Base-by-base conservation (phyloP, 1,139 yeast genomes). In the Maudiozyma humilis region DNA sequence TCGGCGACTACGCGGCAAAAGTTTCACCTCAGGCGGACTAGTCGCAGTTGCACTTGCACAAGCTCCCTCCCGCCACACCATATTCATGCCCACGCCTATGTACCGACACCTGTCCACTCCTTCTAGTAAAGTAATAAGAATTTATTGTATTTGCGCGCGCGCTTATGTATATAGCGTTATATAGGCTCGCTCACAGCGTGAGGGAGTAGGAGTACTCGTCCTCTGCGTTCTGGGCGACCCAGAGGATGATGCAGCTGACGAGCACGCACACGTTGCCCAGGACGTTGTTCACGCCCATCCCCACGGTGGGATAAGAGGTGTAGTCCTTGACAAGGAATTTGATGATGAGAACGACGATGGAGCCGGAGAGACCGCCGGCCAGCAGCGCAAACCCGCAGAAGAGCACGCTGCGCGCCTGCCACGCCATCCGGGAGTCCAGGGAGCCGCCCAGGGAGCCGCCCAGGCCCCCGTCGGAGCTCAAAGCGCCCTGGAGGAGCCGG, bases 351-450 rank as follows among this genome's bases (percentile, higher is more conserved):
- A 91, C 91, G 63, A 88, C 88, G 54, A 91, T 77, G 6, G 94
- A 80, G 1, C 97, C 97, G 17, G 96, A 88, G 51, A 91, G 70
- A 1, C 98, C 98, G 42, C 96, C 94, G 0, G 97, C 96, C 49
- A 91, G 72, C 42, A 89, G 70, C 2, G 96, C 84, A 63, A 91
- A 91, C 8, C 99, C 99, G 56, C 86, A 71, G 61, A 93, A 91
- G 48, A 91, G 71, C 14, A 93, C 80, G 31, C 88, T 81, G 55
- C 96, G 75, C 15, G 97, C 96, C 47, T 91, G 95, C 95, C 96
- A 88, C 32, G 91, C 88, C 44, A 87, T 79, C 16, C 78, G 64
- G 32, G 72, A 65, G 16, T 59, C 59, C 31, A 59, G 42, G 34
- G 51, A 56, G n/a, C 53, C 53, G n/a, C n/a, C n/a, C 6, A 40